Evolutionary conservation across 2,329 filamentous ascomycete species (phyloP), one percentile per base, ranked within the genome.

Genomic region (Fusarium incarnatum): DNA sequence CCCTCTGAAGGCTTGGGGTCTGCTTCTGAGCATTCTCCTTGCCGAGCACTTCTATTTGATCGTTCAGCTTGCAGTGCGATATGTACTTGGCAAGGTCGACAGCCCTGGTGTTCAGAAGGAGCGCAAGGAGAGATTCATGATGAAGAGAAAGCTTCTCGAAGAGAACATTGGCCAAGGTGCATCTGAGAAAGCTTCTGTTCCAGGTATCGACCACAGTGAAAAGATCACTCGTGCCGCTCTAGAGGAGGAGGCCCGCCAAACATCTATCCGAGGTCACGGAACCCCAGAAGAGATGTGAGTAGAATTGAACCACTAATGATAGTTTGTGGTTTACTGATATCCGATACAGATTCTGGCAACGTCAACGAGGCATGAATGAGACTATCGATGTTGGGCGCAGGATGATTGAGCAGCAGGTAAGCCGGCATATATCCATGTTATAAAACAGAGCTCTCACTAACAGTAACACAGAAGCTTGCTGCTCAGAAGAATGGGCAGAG

Each of bases 41-140:
- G 90, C 93, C 0, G 96, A 99, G 78, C 95, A 99, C 77, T 82
- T 94, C 18, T 98, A 97, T 78, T 88, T 99, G n/a, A 83, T 90
- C 4, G 87, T 93, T 3, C 91, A 94, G 74, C 86, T 91, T 66
- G 87, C 85, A 1, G 92, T 98, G 7, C 88, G 91, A 42, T 87
- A 89, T 56, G 89, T 90, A 6, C 88, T 99, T 73, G 85, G 84
- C 64, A 96, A 94, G 78, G 83, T 98, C 56, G 94, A 98, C 75
- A 94, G 91, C 48, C 93, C 93, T 0, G 94, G 94, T 2, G 84
- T 94, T 60, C 93, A 97, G 75, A 94, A 94, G 79, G 94, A 97
- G 81, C 88, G 92, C 16, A 89, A 89, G 6, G 93, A 97, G 78
- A 87, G 93, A 23, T 98, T 91, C 80, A 79, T 91, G 49, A 89